These are phyloP conservation scores for Rubroboletus pulcherrimus DNA, from an alignment of 768 basidiomycete species.

Conservation along the genomic window DNA sequence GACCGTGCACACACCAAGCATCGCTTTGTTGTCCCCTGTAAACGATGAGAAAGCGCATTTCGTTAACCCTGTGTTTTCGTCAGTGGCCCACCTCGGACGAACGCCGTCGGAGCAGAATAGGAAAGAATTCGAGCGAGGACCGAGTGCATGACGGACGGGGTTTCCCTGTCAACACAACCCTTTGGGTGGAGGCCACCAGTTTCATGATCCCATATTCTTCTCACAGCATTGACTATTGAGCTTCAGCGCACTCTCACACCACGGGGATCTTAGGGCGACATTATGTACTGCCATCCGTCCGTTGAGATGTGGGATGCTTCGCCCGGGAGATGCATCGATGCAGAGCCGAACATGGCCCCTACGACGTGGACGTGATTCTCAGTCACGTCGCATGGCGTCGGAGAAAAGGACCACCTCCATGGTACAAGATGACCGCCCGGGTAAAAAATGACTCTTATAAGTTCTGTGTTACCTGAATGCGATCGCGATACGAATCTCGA, in stretches of 20 bases:
- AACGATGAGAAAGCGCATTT: neutral
- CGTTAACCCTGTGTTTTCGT: neutral
- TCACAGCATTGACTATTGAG: conserved; percentile 2
- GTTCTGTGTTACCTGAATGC: neutral
- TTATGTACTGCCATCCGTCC: conserved; percentile 12
- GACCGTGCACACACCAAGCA: neutral
- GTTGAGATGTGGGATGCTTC: neutral
- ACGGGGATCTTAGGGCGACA: conserved; percentile 18
- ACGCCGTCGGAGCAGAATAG: conserved; percentile 1
- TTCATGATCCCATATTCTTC: conserved; percentile 5
- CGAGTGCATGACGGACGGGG: neutral
- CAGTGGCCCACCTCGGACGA: neutral
- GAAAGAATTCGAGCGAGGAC: conserved; percentile 7
- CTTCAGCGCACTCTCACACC: conserved; percentile 23
- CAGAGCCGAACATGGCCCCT: neutral
- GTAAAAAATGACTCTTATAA: neutral
- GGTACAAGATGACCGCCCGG: neutral
- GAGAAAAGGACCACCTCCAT: neutral
- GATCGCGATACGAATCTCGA: neutral
- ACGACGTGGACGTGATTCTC: neutral
- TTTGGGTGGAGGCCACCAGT: neutral
- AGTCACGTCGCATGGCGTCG: neutral
- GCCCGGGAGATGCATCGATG: neutral
- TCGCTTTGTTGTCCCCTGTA: neutral
- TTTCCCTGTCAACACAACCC: conserved; percentile 10